These are phyloP conservation scores for Ligustrum vulgare DNA, from an alignment of 257 asterid genomes.

Conservation along the genomic window DNA sequence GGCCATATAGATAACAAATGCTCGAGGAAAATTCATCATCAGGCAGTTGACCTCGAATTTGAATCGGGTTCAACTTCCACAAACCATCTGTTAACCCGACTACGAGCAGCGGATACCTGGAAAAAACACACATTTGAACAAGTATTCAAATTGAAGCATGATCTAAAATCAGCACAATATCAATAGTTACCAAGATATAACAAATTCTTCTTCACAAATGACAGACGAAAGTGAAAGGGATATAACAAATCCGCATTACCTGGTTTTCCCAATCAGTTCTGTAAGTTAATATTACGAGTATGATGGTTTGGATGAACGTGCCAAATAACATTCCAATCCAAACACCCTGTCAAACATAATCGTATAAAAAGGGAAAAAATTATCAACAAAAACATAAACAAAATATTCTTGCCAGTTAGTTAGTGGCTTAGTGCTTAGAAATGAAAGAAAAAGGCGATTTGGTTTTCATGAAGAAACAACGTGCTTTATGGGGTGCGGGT, in stretches of 20 bases:
- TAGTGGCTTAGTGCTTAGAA: no score
- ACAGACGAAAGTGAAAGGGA: neutral
- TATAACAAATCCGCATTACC: conserved; percentile 26
- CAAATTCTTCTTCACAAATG: neutral
- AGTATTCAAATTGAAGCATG: neutral
- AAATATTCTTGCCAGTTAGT: no score
- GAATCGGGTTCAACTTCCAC: conserved; percentile 30
- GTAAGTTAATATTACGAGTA: conserved; percentile 39
- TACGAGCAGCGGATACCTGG: conserved; percentile 41
- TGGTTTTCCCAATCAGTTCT: conserved; percentile 68
- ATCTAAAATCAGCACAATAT: neutral
- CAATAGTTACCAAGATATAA: neutral
- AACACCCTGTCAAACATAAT: conserved; percentile 45
- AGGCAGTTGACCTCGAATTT: conserved; percentile 27
- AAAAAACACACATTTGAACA: neutral
- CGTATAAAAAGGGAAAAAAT: neutral
- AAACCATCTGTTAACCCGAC: conserved; percentile 39
- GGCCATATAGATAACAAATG: no score
- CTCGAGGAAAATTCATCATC: neutral
- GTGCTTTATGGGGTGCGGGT: neutral
- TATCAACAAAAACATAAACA: neutral
- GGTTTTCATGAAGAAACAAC: no score
- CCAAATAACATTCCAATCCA: conserved; percentile 75
- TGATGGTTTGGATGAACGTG: conserved; percentile 50
- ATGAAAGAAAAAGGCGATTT: no score